phyloP scores from a whole-genome alignment of 306 rosid genomes.

The Quercus dentata region DNA sequence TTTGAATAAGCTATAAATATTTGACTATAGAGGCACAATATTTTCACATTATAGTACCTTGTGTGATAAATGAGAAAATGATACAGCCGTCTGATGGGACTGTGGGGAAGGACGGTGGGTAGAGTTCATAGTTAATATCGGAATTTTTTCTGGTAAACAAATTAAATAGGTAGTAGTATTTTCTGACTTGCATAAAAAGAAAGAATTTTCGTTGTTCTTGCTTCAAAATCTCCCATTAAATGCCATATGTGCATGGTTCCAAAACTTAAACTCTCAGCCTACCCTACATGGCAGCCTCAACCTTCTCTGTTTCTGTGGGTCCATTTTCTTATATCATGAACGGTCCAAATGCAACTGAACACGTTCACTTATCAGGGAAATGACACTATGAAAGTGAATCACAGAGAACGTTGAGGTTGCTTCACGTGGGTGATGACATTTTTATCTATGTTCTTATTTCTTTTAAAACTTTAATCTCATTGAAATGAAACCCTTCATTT shows the following conservation, averaged over 20 bases:
- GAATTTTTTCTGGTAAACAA: constrained; percentile 30
- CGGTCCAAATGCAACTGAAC: constrained; percentile 35
- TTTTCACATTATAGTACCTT: not conserved
- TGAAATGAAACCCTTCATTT: not conserved
- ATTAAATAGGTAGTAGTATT: not conserved
- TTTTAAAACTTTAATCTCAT: not conserved
- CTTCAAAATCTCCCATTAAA: not conserved
- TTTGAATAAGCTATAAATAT: too few relatives aligned
- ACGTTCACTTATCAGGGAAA: constrained; percentile 11
- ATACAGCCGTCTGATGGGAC: constrained; percentile 23
- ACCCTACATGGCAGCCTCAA: too few relatives aligned
- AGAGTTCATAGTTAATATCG: constrained; percentile 23
- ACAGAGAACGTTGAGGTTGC: constrained; percentile 4
- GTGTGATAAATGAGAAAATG: not conserved
- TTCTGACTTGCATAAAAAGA: constrained; percentile 19
- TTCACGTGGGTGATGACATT: constrained; percentile 57
- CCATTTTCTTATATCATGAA: constrained; percentile 19
- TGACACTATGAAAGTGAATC: constrained; percentile 16
- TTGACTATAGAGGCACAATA: too few relatives aligned
- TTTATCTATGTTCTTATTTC: not conserved
- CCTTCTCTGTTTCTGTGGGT: constrained; percentile 16
- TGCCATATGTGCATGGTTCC: not conserved
- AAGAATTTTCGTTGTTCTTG: not conserved
- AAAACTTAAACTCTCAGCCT: not conserved
- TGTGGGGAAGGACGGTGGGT: not conserved